A percentile compares a stretch with the other conserved stretches of the same genome.
Conservation (phyloP, 306 rosid species). For the Prunus davidiana region DNA sequence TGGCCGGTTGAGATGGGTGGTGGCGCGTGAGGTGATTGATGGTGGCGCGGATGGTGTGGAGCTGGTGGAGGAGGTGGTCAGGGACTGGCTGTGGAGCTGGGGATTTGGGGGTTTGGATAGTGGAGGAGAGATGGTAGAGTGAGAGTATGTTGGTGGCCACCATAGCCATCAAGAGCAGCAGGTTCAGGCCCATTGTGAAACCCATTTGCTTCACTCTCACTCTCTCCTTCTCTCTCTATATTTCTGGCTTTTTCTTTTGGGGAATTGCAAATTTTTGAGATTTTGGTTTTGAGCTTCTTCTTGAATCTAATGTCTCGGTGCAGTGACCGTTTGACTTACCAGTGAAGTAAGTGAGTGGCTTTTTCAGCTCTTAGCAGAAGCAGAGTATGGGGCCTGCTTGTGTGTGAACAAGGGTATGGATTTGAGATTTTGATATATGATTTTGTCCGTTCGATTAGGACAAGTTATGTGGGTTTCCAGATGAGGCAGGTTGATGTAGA, state of each 20-base stretch:
- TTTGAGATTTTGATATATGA: not conserved
- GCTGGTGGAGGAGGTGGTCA: constrained; percentile 77
- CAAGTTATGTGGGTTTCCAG: not conserved
- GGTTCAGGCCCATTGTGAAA: constrained; percentile 73
- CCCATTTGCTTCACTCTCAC: constrained; percentile 44
- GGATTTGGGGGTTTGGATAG: constrained; percentile 51
- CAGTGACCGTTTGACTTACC: constrained; percentile 8
- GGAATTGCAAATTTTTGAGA: not conserved
- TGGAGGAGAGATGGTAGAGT: constrained; percentile 85
- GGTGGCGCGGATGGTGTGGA: constrained; percentile 93
- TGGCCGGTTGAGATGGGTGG: constrained; percentile 28
- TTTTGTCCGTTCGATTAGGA: constrained; percentile 13
- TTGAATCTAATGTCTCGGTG: not conserved
- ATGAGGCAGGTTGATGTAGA: not conserved
- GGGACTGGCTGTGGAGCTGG: constrained; percentile 55
- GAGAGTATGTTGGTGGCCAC: constrained; percentile 95
- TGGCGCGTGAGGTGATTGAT: constrained; percentile 88
- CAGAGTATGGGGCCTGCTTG: not conserved
- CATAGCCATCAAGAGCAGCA: constrained; percentile 81
- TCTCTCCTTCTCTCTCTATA: not conserved
- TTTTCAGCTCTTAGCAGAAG: not conserved
- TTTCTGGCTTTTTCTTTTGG: not conserved
- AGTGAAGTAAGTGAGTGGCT: not conserved
- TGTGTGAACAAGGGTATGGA: not conserved
- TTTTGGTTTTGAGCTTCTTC: not conserved